phyloP scores from a whole-genome alignment of 2,329 filamentous ascomycete species.

The Aspergillus amoenus region DNA sequence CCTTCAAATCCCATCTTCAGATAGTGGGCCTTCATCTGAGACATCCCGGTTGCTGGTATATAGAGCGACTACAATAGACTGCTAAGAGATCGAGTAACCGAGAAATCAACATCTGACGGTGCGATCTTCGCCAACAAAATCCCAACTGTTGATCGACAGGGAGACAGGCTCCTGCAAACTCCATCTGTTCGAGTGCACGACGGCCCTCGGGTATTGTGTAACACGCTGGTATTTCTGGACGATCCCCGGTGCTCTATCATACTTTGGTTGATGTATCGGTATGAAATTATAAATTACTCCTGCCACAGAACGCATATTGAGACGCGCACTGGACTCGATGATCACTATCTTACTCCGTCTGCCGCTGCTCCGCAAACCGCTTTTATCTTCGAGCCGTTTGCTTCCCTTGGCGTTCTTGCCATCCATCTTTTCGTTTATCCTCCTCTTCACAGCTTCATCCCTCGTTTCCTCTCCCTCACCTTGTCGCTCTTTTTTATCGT shows the following conservation, averaged over 20 bases:
- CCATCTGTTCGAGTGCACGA: neutral
- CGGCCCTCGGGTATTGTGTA: neutral
- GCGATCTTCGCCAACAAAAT: neutral
- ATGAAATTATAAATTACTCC: conserved; percentile 3
- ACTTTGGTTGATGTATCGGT: neutral
- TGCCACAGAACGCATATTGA: neutral
- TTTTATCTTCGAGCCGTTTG: neutral
- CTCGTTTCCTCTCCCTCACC: neutral
- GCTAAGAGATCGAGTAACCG: neutral
- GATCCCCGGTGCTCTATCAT: neutral
- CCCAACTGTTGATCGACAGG: neutral
- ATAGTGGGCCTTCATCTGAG: neutral
- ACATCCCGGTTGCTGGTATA: neutral
- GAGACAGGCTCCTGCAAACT: neutral
- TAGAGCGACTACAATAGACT: neutral
- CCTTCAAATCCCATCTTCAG: neutral
- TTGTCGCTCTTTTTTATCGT: conserved; percentile 3
- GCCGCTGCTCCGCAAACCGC: neutral
- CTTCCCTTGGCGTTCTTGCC: neutral
- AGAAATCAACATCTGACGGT: neutral
- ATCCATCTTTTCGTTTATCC: neutral
- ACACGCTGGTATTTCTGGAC: neutral
- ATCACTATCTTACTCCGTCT: conserved; percentile 6
- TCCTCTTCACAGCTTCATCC: neutral
- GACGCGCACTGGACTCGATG: conserved; percentile 6